Percentiles rank a stretch among this genome's conserved stretches.
phyloP scores from a whole-genome alignment of 2,329 filamentous ascomycete species.

The Penicillium sp. region DNA sequence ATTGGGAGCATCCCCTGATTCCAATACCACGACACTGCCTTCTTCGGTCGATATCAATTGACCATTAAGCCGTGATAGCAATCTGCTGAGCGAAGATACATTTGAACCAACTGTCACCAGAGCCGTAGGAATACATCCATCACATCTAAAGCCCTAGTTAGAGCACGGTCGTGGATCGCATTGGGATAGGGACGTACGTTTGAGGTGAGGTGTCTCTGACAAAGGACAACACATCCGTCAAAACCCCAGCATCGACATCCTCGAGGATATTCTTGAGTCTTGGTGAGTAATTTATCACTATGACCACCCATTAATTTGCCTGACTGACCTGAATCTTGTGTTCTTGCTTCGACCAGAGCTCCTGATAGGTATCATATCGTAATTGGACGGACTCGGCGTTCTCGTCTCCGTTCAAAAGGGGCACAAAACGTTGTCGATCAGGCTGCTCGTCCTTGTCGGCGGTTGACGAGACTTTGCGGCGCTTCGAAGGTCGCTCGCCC shows the following conservation, averaged over 20 bases:
- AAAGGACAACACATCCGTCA: conserved; percentile 41
- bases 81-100: conserved; percentile 41
- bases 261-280: conserved; percentile 34
- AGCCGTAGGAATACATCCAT: conserved; percentile 44
- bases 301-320: neutral
- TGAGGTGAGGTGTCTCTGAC: conserved; percentile 36
- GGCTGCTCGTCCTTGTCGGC: conserved; percentile 18
- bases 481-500: conserved; percentile 55
- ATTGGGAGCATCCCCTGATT: conserved; percentile 47
- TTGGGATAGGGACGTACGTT: conserved; percentile 31
- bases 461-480: conserved; percentile 53
- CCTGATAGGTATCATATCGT: conserved; percentile 40
- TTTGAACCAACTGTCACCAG: conserved; percentile 47
- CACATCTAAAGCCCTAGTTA: conserved; percentile 32
- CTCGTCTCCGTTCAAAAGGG: conserved; percentile 44
- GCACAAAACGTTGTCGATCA: conserved; percentile 34
- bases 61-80: conserved; percentile 40
- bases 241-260: conserved; percentile 42
- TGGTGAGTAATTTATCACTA: conserved; percentile 11
- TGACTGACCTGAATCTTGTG: conserved; percentile 39
- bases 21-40: conserved; percentile 43
- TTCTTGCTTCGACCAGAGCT: conserved; percentile 43
- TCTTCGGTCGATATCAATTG: conserved; percentile 32
- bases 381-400: conserved; percentile 30
- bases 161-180: conserved; percentile 1